phyloP scores from a whole-genome alignment of 306 rosid species.

The Fagus sylvatica region DNA sequence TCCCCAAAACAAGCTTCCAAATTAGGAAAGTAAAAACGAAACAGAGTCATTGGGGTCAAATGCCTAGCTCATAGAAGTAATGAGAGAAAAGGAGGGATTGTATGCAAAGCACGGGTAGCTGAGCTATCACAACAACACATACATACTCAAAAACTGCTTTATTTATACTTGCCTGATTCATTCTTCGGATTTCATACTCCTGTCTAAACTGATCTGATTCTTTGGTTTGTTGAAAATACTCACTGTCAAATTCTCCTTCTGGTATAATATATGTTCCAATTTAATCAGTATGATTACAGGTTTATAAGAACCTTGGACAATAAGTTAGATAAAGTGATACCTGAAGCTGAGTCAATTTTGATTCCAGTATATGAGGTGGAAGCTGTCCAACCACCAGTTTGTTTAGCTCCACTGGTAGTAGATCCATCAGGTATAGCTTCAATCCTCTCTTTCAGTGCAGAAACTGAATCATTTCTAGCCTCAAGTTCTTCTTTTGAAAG shows the following conservation, averaged over 20 bases:
- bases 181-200: conserved; percentile 39
- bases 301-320: not conserved
- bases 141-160: not conserved
- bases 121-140: not conserved
- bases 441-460: conserved; percentile 32
- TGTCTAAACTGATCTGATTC: conserved; percentile 36
- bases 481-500: conserved; percentile 34
- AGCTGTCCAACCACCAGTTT: conserved; percentile 26
- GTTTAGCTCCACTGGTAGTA: conserved; percentile 21
- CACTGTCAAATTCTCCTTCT: conserved; percentile 34
- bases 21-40: not conserved
- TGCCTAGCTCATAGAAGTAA: not conserved
- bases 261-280: not conserved
- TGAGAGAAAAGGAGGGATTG: not conserved
- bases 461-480: conserved; percentile 33
- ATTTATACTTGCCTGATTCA: conserved; percentile 37
- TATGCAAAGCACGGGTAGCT: not conserved
- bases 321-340: not conserved
- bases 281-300: not conserved
- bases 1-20: not conserved
- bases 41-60: not conserved
- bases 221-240: conserved; percentile 37
- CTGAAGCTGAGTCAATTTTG: conserved; percentile 27
- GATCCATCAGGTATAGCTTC: conserved; percentile 38
- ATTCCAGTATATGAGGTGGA: conserved; percentile 29